A percentile compares a stretch with the other conserved stretches of the same genome.
These are phyloP conservation scores for Trichoderma polysporum DNA, from an alignment of 2,329 filamentous ascomycete genomes.

Conservation along the genomic window DNA sequence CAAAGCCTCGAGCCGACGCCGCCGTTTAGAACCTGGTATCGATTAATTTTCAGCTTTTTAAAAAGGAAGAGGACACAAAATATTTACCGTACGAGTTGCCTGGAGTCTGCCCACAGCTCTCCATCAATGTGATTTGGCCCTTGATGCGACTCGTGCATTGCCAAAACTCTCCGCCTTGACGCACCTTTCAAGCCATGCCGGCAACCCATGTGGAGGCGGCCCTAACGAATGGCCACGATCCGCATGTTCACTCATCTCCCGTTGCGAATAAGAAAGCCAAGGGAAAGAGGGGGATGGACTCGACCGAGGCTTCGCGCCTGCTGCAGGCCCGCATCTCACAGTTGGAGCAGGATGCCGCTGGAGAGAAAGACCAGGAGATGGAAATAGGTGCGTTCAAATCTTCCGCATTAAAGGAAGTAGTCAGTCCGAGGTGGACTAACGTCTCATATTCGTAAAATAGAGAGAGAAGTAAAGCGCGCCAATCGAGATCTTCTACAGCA, in stretches of 20 bases:
- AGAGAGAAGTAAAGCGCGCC: constrained; percentile 90
- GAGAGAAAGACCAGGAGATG: constrained; percentile 91
- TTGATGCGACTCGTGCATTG: constrained; percentile 18
- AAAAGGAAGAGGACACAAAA: not conserved
- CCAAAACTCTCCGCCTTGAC: constrained; percentile 19
- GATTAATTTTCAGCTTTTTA: constrained; percentile 4
- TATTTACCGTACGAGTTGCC: not conserved
- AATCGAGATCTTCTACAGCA: constrained; percentile 87
- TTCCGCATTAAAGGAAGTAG: constrained; percentile 1
- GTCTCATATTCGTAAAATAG: constrained; percentile 44
- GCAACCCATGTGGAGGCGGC: constrained; percentile 43
- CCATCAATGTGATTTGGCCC: constrained; percentile 20
- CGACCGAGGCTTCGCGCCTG: constrained; percentile 86
- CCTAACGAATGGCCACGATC: constrained; percentile 44
- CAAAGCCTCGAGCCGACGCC: not conserved
- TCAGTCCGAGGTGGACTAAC: not conserved
- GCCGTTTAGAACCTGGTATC: not conserved
- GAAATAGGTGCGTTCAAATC: constrained; percentile 73
- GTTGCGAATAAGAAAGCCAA: constrained; percentile 72
- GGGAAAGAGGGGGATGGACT: constrained; percentile 79
- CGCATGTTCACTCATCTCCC: constrained; percentile 39
- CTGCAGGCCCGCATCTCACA: constrained; percentile 93
- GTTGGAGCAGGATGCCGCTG: constrained; percentile 87
- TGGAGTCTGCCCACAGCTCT: not conserved
- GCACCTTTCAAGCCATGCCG: constrained; percentile 37